A percentile compares a stretch with the other conserved stretches of the same genome.
These are phyloP conservation scores for Hanseniaspora uvarum DNA, from an alignment of 1,139 yeast species.

Conservation along the genomic window DNA sequence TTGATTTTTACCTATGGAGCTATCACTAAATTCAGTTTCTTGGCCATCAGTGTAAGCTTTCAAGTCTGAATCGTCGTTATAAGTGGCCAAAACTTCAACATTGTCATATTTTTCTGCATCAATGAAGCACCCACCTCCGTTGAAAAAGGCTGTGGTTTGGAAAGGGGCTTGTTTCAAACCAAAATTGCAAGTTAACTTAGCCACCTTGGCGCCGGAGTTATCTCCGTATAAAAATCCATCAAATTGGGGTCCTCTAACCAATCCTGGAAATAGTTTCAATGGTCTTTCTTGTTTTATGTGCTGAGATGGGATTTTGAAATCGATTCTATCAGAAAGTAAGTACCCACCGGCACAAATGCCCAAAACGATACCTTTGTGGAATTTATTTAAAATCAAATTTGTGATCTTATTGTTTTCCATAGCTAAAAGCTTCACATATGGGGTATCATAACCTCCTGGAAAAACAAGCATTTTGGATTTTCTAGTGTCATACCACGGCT, in stretches of 20 bases:
- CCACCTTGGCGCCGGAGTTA: constrained; percentile 64
- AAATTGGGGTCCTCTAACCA: constrained; percentile 69
- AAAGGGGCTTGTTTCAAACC: constrained; percentile 6
- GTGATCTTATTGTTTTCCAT: constrained; percentile 39
- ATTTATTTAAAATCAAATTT: constrained; percentile 46
- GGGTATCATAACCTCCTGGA: constrained; percentile 96
- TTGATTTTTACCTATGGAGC: constrained; percentile 27
- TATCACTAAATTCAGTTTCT: constrained; percentile 29
- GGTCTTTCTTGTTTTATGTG: constrained; percentile 71
- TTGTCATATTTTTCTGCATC: constrained; percentile 53
- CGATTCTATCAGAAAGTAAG: constrained; percentile 63
- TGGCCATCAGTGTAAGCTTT: constrained; percentile 34
- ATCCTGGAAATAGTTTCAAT: constrained; percentile 69
- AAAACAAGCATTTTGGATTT: constrained; percentile 72
- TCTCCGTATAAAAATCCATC: constrained; percentile 70
- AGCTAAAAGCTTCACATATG: constrained; percentile 53
- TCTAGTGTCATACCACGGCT: constrained; percentile 63
- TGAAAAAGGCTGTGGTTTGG: constrained; percentile 38
- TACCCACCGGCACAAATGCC: constrained; percentile 98
- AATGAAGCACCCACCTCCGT: constrained; percentile 83
- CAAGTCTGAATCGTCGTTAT: constrained; percentile 26
- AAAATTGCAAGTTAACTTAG: constrained; percentile 37
- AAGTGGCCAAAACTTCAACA: constrained; percentile 64
- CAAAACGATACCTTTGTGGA: constrained; percentile 62
- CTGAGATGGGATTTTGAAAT: constrained; percentile 69